phyloP scores from a whole-genome alignment of 108 stramenopile genomes.

The Skeletonema marinoi region DNA sequence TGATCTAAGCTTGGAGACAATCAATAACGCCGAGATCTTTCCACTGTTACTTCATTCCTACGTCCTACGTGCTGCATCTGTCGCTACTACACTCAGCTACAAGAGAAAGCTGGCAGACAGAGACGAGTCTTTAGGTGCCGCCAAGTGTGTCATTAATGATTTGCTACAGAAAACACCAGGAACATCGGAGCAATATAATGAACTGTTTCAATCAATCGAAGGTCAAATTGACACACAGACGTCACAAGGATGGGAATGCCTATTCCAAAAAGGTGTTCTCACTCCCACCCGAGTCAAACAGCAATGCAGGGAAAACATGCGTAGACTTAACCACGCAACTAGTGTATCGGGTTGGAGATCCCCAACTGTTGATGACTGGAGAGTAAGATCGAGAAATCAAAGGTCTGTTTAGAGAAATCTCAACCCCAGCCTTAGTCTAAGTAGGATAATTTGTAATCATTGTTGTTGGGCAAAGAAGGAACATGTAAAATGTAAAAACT shows the following conservation, averaged over 20 bases:
- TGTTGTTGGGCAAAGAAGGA: neutral
- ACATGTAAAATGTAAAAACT: neutral
- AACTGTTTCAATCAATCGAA: neutral
- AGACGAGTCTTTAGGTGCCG: neutral
- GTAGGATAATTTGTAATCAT: neutral
- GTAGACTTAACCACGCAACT: neutral
- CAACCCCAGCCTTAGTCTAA: too few species aligned
- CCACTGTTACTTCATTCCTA: neutral
- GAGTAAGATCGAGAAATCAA: neutral
- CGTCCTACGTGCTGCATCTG: neutral
- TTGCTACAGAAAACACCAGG: neutral
- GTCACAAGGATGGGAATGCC: neutral
- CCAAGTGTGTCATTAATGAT: neutral
- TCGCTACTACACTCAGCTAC: neutral
- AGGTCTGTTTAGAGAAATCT: neutral
- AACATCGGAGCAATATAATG: neutral
- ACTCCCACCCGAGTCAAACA: conserved; percentile 2
- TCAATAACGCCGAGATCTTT: neutral
- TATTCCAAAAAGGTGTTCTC: neutral
- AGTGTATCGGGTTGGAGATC: neutral
- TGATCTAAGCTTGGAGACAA: neutral
- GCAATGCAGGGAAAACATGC: neutral
- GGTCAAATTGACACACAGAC: neutral
- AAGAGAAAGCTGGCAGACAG: neutral
- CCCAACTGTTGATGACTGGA: neutral